Base-by-base conservation (phyloP, 2,329 filamentous ascomycete species). In the Paraphoma sp. region DNA sequence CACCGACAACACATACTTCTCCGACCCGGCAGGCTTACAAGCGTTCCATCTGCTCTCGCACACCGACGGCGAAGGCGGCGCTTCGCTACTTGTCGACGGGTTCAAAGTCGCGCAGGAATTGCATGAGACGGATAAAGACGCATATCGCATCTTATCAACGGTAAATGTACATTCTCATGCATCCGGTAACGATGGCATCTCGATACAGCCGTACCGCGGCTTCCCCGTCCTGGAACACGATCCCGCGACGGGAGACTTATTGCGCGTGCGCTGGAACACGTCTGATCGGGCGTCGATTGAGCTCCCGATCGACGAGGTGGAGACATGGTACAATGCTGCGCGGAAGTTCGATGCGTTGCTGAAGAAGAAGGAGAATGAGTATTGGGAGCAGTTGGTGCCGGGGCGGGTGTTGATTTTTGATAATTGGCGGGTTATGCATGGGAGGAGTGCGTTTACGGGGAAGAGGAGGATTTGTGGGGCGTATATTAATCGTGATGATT, bases 1-100 rank as follows among this genome's bases (percentile, higher is more conserved):
- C 76, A 98, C 94, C 1, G 95, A 99, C 78, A 98, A 87, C 6
- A 97, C 94, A 1, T 98, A 99, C 77, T 98, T 98, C 79, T 93
- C 87, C 18, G 94, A 98, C 61, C 94, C 95, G 0, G 89, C 91
- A 2, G 92, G 94, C 9, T 84, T 99, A 33, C 95, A 99, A 75
- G 88, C 95, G 28, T 96, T 99, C 76, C 95, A 99, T 72, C 82
- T 97, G 45, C 84, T 98, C 29, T 95, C 91, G 0, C 92, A 96
- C 74, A 89, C 87, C 7, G 78, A 83, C 2, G 84, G 87, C 18
- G 74, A 76, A 3, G 95, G 94, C 9, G 95, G 95, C 6, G 82
- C 87, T 50, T 93, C 89, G 0, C 81, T 96, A 0, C 86, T 99
- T 1, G 90, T 97, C 0, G 95, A 99, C 74, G 93, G 91, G 0